Evolutionary conservation across 345 rosid species (phyloP).

Genomic region (Euphorbia lathyris): DNA sequence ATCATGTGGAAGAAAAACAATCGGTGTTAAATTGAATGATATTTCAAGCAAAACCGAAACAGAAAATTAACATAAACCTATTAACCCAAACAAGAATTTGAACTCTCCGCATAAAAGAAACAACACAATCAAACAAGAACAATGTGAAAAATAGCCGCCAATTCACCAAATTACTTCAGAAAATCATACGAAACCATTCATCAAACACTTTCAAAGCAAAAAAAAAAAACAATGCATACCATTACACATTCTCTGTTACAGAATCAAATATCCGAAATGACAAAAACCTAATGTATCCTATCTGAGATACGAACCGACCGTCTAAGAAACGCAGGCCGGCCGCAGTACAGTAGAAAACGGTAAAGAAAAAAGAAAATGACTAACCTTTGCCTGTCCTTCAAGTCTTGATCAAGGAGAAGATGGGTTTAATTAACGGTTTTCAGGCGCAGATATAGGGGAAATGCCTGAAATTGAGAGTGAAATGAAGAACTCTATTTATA

Average conservation of each 20-base stretch:
- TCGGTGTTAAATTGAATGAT: background rate
- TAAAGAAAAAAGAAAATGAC: background rate
- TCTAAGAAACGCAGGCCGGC: no score
- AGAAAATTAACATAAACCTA: no score
- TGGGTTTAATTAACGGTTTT: background rate
- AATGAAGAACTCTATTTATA: background rate
- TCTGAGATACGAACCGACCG: no score
- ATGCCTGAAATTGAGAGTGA: background rate
- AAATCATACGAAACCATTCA: no score
- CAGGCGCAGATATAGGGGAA: background rate
- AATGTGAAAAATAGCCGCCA: no score
- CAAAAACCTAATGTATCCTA: background rate
- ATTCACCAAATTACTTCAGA: no score
- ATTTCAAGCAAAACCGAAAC: background rate
- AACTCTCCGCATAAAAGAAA: no score
- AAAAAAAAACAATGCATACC: no score
- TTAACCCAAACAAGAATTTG: no score
- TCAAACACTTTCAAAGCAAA: no score
- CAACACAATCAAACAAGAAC: no score
- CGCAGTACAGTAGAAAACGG: background rate
- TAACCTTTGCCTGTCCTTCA: background rate
- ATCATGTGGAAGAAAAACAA: background rate
- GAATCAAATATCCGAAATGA: background rate
- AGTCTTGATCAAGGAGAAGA: background rate
- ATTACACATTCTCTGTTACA: no score